Evolutionary conservation across 2,329 filamentous ascomycete genomes (phyloP).

Genomic region (Verticillium longisporum): DNA sequence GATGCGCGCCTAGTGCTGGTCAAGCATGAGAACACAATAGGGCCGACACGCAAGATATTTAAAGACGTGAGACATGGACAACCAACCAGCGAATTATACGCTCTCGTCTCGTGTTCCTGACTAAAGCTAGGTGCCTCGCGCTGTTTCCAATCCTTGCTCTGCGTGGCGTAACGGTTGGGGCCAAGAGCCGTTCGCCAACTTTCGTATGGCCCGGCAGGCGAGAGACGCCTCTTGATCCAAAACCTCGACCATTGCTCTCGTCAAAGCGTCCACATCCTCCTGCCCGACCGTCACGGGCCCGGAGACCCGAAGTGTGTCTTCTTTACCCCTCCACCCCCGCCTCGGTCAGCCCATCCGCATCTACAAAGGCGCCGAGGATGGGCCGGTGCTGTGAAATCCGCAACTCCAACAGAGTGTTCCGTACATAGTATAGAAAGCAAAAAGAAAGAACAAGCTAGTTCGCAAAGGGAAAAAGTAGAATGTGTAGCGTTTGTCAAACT

Average conservation of each 20-base stretch:
- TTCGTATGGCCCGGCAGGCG: neutral
- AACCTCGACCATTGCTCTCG: neutral
- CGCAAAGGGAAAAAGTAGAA: no score
- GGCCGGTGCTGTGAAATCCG: neutral
- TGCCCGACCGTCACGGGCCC: neutral
- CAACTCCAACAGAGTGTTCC: neutral
- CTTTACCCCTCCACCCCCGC: neutral
- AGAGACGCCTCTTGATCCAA: neutral
- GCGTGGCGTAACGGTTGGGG: neutral
- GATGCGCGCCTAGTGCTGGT: neutral
- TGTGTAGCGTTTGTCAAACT: neutral
- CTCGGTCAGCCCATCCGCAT: neutral
- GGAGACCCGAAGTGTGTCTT: neutral
- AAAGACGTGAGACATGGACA: neutral
- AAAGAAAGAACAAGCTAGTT: neutral
- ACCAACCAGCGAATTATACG: neutral
- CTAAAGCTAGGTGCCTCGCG: neutral
- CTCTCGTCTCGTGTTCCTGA: neutral
- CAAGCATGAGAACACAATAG: neutral
- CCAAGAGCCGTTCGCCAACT: neutral
- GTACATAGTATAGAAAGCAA: neutral
- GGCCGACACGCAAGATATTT: neutral
- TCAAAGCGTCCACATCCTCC: neutral
- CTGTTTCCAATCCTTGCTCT: neutral
- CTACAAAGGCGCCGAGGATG: neutral